Percentiles rank a stretch among this genome's conserved stretches.
Evolutionary conservation across 768 basidiomycete genomes (phyloP).

Genomic region (Pisolithus marmoratus): DNA sequence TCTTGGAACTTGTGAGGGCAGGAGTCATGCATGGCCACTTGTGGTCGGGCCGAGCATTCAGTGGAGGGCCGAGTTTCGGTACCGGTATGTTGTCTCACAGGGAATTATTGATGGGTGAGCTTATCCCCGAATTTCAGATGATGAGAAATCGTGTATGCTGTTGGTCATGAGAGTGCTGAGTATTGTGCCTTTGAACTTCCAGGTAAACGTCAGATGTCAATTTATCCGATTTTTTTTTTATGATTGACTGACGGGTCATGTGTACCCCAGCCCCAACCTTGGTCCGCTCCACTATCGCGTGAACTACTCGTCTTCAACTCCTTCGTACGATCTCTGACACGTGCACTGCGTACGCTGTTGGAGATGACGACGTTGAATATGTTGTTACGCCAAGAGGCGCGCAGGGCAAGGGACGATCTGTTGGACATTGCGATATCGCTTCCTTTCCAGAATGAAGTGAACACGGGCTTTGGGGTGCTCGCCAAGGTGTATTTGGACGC

Average conservation of each 20-base stretch:
- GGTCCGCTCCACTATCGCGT: slow-evolving; percentile 95
- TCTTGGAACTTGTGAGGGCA: slow-evolving; percentile 93
- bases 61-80: slow-evolving; percentile 94
- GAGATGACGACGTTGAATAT: slow-evolving; percentile 92
- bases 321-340: slow-evolving; percentile 87
- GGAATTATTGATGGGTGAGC: slow-evolving; percentile 18
- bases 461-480: slow-evolving; percentile 96
- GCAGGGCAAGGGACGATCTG: slow-evolving; percentile 81
- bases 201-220: slow-evolving; percentile 45
- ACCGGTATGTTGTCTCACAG: slow-evolving; percentile 51
- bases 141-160: slow-evolving; percentile 91
- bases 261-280: slow-evolving; percentile 64
- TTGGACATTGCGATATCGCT: slow-evolving; percentile 88
- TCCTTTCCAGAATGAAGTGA: slow-evolving; percentile 93
- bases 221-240: neutral
- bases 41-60: slow-evolving; percentile 84
- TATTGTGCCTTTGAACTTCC: slow-evolving; percentile 92
- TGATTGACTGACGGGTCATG: slow-evolving; percentile 11
- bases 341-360: slow-evolving; percentile 82
- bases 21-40: slow-evolving; percentile 94
- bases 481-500: slow-evolving; percentile 96
- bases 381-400: slow-evolving; percentile 85
- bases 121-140: slow-evolving; percentile 47
- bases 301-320: slow-evolving; percentile 98
- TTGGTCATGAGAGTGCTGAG: slow-evolving; percentile 95